Percentiles rank a stretch among this genome's conserved stretches.
Evolutionary conservation across 2,329 filamentous ascomycete genomes (phyloP).

Genomic region (Cercospora janseana): DNA sequence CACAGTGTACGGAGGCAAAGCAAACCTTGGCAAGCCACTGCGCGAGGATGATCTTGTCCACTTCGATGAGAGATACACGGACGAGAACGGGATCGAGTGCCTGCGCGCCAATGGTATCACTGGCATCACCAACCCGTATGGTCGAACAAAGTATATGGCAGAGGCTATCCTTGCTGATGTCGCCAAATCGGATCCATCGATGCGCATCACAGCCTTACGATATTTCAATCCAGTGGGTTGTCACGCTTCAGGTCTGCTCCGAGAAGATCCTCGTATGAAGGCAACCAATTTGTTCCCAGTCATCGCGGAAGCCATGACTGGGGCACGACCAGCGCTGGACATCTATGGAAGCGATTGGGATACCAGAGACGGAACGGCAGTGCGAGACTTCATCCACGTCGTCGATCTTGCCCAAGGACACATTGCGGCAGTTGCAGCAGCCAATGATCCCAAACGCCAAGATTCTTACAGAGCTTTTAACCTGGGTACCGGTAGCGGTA

Average conservation of each 20-base stretch:
- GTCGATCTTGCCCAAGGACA: slow-evolving; percentile 64
- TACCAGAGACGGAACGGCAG: slow-evolving; percentile 63
- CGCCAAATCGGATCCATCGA: slow-evolving; percentile 59
- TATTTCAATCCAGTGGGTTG: slow-evolving; percentile 70
- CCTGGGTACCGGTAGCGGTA: slow-evolving; percentile 44
- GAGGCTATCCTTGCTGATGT: slow-evolving; percentile 63
- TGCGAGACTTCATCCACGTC: slow-evolving; percentile 51
- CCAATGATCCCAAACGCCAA: slow-evolving; percentile 28
- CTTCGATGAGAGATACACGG: slow-evolving; percentile 43
- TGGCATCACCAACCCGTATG: slow-evolving; percentile 64
- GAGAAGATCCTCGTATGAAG: slow-evolving; percentile 61
- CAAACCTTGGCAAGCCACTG: slow-evolving; percentile 29
- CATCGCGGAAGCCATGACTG: slow-evolving; percentile 60
- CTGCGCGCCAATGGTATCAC: slow-evolving; percentile 48
- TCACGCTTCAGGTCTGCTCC: slow-evolving; percentile 61
- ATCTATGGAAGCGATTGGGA: slow-evolving; percentile 66
- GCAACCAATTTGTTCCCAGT: slow-evolving; percentile 66
- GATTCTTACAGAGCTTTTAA: slow-evolving; percentile 44
- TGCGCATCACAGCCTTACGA: slow-evolving; percentile 62
- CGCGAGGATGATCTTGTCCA: slow-evolving; percentile 30
- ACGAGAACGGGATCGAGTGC: slow-evolving; percentile 46
- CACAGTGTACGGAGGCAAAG: slow-evolving; percentile 59
- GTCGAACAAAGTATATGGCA: slow-evolving; percentile 65
- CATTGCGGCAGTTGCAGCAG: slow-evolving; percentile 55
- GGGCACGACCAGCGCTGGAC: slow-evolving; percentile 53